Percentiles rank a stretch among this genome's conserved stretches.
Evolutionary conservation across 306 rosid genomes (phyloP).

Genomic region (Senna siamea): DNA sequence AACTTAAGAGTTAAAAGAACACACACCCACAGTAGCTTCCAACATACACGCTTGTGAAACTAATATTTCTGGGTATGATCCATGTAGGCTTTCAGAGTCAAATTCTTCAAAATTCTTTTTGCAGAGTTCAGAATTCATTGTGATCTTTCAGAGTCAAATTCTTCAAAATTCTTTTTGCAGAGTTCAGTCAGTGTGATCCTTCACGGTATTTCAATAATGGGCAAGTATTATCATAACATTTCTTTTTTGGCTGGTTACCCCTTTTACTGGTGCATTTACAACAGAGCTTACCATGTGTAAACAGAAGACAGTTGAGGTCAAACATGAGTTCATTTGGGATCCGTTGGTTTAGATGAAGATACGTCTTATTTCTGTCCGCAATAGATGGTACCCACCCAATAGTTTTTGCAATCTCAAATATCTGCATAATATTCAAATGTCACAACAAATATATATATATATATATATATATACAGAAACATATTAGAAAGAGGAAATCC

Average conservation of each 20-base stretch:
- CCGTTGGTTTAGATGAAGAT: slow-evolving; percentile 83
- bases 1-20: too few relatives aligned
- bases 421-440: slow-evolving; percentile 48
- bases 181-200: slow-evolving; percentile 28
- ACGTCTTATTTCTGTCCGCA: slow-evolving; percentile 83
- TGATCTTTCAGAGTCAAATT: slow-evolving; percentile 20
- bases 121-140: slow-evolving; percentile 34
- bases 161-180: slow-evolving; percentile 5
- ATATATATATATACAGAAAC: too few relatives aligned
- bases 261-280: slow-evolving; percentile 63
- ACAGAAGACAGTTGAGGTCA: slow-evolving; percentile 88
- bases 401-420: slow-evolving; percentile 81
- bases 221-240: slow-evolving; percentile 43
- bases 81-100: slow-evolving; percentile 14
- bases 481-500: slow-evolving; percentile 2
- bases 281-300: slow-evolving; percentile 87
- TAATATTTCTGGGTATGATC: background rate
- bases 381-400: slow-evolving; percentile 78
- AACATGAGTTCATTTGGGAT: slow-evolving; percentile 83
- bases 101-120: background rate
- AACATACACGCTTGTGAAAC: too few relatives aligned
- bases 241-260: slow-evolving; percentile 48
- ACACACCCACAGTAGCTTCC: too few relatives aligned
- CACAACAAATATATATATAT: background rate
- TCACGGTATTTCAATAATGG: slow-evolving; percentile 59